Evolutionary conservation across 169 alveolate species (phyloP).

Genomic region (Eimeria mitis): DNA sequence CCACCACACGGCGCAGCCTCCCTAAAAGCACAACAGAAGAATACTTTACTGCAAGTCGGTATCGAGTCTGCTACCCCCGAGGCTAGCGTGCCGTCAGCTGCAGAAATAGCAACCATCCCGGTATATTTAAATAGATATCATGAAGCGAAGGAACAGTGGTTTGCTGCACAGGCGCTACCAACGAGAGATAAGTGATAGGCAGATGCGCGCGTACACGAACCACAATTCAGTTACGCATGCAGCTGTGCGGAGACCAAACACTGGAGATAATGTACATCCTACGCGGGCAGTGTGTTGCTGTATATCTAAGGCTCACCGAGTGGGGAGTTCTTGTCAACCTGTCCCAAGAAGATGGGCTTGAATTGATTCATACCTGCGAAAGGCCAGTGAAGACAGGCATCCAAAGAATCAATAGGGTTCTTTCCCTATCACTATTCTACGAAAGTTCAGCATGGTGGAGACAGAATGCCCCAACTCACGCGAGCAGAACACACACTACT

Average conservation of each 20-base stretch:
- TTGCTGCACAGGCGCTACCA: not conserved
- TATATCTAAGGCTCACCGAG: constrained; percentile 86
- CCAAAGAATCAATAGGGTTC: not conserved
- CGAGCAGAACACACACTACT: not conserved
- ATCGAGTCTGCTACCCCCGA: not conserved
- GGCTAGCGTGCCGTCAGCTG: not conserved
- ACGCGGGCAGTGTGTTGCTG: not conserved
- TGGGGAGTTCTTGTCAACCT: constrained; percentile 93
- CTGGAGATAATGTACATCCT: not conserved
- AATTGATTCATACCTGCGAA: constrained; percentile 95
- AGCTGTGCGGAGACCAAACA: not conserved
- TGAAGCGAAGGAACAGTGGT: not conserved
- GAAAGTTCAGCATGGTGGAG: not conserved
- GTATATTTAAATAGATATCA: not conserved
- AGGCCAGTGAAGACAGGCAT: not conserved
- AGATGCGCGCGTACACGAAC: too few relatives aligned
- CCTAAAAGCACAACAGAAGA: constrained; percentile 3
- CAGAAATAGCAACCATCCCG: not conserved
- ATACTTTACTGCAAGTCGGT: not conserved
- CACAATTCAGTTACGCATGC: not conserved
- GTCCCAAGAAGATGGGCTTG: constrained; percentile 94
- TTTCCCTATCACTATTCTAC: not conserved
- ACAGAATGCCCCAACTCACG: not conserved
- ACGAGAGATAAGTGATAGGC: not conserved
- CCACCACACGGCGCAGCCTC: constrained; percentile 93